A percentile compares a stretch with the other conserved stretches of the same genome.
These are phyloP conservation scores for Opeltia flavorubescens DNA, from an alignment of 495 filamentous ascomycete species.

Conservation along the genomic window DNA sequence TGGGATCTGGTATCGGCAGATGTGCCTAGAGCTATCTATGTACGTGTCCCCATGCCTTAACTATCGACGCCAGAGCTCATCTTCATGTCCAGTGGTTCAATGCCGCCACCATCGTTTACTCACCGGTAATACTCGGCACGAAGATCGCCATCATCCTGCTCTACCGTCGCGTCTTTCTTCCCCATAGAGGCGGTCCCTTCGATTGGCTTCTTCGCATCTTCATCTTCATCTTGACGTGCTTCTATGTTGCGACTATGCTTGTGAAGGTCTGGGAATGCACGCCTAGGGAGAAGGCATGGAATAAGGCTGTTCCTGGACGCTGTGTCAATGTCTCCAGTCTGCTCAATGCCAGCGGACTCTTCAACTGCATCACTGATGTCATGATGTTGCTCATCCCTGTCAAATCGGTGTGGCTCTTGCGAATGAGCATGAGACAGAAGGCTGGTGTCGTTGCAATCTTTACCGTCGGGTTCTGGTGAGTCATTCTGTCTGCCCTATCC, in stretches of 20 bases:
- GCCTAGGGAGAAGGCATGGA: conserved; percentile 21
- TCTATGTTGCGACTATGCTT: conserved; percentile 22
- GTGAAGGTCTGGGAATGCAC: conserved; percentile 25
- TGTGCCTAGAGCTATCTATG: conserved; percentile 13
- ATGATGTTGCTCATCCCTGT: conserved; percentile 26
- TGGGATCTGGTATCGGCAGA: conserved; percentile 21
- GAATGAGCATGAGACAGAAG: conserved; percentile 17
- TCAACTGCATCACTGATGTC: conserved; percentile 26
- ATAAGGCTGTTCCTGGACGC: conserved; percentile 15
- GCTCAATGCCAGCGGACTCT: conserved; percentile 21
- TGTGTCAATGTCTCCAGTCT: conserved; percentile 21
- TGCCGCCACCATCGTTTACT: conserved; percentile 22
- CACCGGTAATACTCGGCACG: conserved; percentile 22
- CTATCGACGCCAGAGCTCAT: background rate
- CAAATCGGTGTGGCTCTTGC: conserved; percentile 22
- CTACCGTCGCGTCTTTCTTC: conserved; percentile 27
- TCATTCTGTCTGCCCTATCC: background rate
- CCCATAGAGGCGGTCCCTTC: conserved; percentile 16
- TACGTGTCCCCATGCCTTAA: conserved; percentile 1
- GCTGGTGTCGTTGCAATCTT: conserved; percentile 21
- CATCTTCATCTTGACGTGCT: conserved; percentile 20
- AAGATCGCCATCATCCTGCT: conserved; percentile 28
- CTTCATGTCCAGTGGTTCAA: conserved; percentile 20
- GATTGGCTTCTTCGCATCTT: conserved; percentile 21
- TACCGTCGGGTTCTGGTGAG: conserved; percentile 25